Percentiles rank a stretch among this genome's conserved stretches.
Evolutionary conservation across 148 eudicot species (phyloP).

Genomic region (Rhododendron henanense): DNA sequence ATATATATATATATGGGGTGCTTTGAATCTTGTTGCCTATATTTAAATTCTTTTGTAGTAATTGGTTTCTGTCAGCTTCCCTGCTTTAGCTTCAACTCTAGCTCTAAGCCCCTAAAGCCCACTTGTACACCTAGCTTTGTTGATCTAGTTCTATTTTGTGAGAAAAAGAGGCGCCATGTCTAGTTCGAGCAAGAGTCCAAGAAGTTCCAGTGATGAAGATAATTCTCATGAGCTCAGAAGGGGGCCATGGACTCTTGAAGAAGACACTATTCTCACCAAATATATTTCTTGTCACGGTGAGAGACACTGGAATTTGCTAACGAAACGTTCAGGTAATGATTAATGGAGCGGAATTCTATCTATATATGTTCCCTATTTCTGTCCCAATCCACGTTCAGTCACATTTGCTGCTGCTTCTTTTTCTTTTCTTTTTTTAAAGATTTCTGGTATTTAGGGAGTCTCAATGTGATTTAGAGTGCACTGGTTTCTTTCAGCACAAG

Average conservation of each 20-base stretch:
- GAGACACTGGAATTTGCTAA: constrained; percentile 40
- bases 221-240: constrained; percentile 21
- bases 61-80: background rate
- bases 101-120: background rate
- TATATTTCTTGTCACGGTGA: constrained; percentile 38
- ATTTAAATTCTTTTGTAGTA: background rate
- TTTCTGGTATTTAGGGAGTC: too few species aligned
- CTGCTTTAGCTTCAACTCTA: background rate
- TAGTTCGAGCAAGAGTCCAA: background rate
- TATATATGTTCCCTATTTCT: too few species aligned
- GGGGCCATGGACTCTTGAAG: constrained; percentile 45
- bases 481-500: background rate
- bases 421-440: too few species aligned
- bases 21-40: constrained; percentile 2
- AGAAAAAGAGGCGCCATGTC: background rate
- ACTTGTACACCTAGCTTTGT: background rate
- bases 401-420: too few species aligned
- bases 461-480: background rate
- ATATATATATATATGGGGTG: background rate
- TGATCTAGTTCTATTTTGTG: background rate
- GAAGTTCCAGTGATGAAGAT: constrained; percentile 6
- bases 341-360: too few species aligned
- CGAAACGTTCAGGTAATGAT: constrained; percentile 30
- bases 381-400: too few species aligned
- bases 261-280: constrained; percentile 32